Base-by-base conservation (phyloP, 768 basidiomycete species). In the Termitomyces sp. region DNA sequence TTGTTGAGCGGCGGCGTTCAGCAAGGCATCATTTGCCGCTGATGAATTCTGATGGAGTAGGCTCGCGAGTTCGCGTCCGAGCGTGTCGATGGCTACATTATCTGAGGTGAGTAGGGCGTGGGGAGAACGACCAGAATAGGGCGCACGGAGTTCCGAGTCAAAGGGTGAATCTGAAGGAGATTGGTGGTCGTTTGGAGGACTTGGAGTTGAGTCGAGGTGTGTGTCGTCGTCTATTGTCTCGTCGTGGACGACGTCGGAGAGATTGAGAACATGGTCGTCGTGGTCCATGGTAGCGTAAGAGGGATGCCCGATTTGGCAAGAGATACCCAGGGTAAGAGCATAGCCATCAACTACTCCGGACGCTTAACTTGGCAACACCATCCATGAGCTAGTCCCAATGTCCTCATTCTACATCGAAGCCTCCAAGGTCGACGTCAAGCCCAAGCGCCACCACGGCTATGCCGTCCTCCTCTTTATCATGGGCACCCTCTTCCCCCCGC, bases 401-500 rank as follows among this genome's bases (percentile, higher is more conserved):
- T 56, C 66, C 41, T 67, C 64, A 22, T 43, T 25, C 50, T 66
- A 75, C 66, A 68, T 69, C 66, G 66, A 75, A 49, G 70, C 76
- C 52, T 71, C 70, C 47, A 88, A 88, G 64, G 69, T 82, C 47
- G 81, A 84, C 53, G 68, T 85, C 45, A 84, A 77, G 48, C 90
- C 92, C 16, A 83, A 78, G 66, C 79, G 79, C 39, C 79, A 91
- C 65, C 93, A 96, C 77, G 93, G 86, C 27, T 96, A 87, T 68
- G 73, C 84, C 13, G 84, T 89, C 54, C 36, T 94, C 11, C 79
- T 98, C 32, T 94, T 94, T 71, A 82, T 97, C 49, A 69, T 91
- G 54, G 95, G 94, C n/a, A 88, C 91, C 1, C 76, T 98, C 48
- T 84, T 98, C 54, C 94, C 94, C 9, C 94, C 94, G 27, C 78